Percentiles rank a stretch among this genome's conserved stretches.
Conservation (phyloP, 345 rosid species). For the Eucalyptus sideroxylon region DNA sequence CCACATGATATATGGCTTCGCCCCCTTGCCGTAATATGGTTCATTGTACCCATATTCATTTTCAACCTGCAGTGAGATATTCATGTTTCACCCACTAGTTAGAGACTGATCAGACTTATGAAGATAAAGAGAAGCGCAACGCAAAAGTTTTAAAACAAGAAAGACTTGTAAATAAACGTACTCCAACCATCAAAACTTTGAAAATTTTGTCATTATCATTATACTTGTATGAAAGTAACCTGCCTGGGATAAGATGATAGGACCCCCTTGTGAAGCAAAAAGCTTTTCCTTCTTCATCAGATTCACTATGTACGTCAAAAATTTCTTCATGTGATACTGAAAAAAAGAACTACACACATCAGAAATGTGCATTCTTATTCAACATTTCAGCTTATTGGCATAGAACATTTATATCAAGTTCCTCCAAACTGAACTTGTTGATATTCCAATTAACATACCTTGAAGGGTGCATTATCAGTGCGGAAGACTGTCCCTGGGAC, state of each 20-base stretch:
- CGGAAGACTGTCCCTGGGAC: slow-evolving; percentile 85
- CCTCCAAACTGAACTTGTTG: not conserved
- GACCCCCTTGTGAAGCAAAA: slow-evolving; percentile 94
- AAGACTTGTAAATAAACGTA: not conserved
- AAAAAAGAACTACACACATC: not conserved
- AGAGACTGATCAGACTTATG: not conserved
- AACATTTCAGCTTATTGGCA: not conserved
- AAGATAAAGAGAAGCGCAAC: not conserved
- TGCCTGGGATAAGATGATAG: slow-evolving; percentile 92
- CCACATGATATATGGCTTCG: slow-evolving; percentile 69
- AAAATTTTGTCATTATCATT: not conserved
- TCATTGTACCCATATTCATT: slow-evolving; percentile 80
- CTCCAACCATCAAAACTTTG: not conserved
- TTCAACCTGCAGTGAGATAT: slow-evolving; percentile 52
- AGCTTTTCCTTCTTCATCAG: slow-evolving; percentile 84
- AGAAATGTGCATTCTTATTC: not conserved
- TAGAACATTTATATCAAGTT: not conserved
- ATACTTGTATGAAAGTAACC: not conserved
- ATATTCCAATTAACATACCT: slow-evolving; percentile 22
- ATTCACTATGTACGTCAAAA: slow-evolving; percentile 61
- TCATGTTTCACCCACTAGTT: not conserved
- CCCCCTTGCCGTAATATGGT: slow-evolving; percentile 55
- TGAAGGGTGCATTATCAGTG: slow-evolving; percentile 68
- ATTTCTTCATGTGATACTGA: slow-evolving; percentile 79
- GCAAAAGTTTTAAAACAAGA: not conserved